A percentile compares a stretch with the other conserved stretches of the same genome.
These are phyloP conservation scores for Prunus mongolica DNA, from an alignment of 306 rosid species.

Conservation along the genomic window DNA sequence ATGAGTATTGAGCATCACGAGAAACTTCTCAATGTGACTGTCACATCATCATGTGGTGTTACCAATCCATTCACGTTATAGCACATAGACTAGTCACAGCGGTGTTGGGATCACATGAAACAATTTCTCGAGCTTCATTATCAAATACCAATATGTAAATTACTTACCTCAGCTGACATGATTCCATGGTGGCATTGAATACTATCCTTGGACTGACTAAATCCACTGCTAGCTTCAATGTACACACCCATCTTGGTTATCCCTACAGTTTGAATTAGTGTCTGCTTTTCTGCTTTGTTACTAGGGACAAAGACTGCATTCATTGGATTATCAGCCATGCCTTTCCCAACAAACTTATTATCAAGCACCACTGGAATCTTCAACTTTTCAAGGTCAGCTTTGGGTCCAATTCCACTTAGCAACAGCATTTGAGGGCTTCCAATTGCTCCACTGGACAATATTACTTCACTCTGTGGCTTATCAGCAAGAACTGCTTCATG, in stretches of 20 bases:
- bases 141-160: neutral
- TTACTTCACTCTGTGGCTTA: slow-evolving; percentile 53
- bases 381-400: slow-evolving; percentile 52
- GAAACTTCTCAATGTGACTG: neutral
- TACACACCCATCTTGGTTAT: slow-evolving; percentile 81
- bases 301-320: slow-evolving; percentile 76
- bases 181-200: slow-evolving; percentile 93
- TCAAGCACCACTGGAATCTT: slow-evolving; percentile 62
- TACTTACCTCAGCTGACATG: slow-evolving; percentile 80
- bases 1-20: neutral
- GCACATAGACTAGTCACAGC: neutral
- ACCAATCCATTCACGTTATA: neutral
- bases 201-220: slow-evolving; percentile 70
- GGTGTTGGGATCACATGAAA: neutral
- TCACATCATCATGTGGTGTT: neutral
- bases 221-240: slow-evolving; percentile 91
- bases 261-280: slow-evolving; percentile 85
- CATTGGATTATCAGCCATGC: slow-evolving; percentile 97
- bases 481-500: slow-evolving; percentile 58
- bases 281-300: slow-evolving; percentile 40
- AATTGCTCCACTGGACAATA: slow-evolving; percentile 79
- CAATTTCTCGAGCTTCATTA: neutral
- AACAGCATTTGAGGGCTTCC: slow-evolving; percentile 82
- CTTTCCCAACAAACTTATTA: slow-evolving; percentile 71
- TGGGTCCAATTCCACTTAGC: slow-evolving; percentile 92